Conservation (phyloP, 2,329 filamentous ascomycete species). For the Verticillium isaacii region DNA sequence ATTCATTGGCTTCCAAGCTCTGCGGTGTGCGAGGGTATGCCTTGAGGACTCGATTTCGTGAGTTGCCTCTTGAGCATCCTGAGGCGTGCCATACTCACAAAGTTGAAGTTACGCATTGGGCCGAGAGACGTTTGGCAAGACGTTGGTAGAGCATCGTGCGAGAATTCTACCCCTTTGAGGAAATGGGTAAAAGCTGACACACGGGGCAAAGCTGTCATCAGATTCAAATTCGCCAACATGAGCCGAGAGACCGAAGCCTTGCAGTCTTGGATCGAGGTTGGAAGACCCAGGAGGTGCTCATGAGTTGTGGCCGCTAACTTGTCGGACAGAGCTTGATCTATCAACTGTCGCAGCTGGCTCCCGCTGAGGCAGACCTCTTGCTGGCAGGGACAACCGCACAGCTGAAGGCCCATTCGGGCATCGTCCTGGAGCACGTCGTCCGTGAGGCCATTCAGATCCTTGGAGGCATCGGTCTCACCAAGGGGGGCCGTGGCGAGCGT, state of each 20-base stretch:
- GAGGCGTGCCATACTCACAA: neutral
- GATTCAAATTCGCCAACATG: constrained; percentile 14
- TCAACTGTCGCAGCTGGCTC: constrained; percentile 25
- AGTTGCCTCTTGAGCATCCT: neutral
- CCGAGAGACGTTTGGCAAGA: constrained; percentile 14
- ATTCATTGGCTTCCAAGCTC: constrained; percentile 46
- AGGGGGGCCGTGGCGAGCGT: constrained; percentile 12
- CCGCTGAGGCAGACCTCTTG: constrained; percentile 18
- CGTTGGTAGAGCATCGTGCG: constrained; percentile 9
- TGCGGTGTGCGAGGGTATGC: constrained; percentile 50
- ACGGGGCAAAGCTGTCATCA: constrained; percentile 7
- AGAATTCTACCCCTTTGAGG: neutral
- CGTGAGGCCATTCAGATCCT: constrained; percentile 13
- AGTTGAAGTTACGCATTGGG: constrained; percentile 7
- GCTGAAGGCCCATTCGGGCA: constrained; percentile 13
- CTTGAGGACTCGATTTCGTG: constrained; percentile 43
- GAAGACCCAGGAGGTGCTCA: neutral
- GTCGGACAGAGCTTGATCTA: constrained; percentile 31
- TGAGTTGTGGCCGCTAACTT: neutral
- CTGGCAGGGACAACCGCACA: constrained; percentile 14
- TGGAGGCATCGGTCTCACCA: constrained; percentile 12
- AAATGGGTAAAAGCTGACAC: neutral
- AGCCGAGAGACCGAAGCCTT: constrained; percentile 11
- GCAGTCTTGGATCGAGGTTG: constrained; percentile 13
- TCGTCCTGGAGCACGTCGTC: constrained; percentile 10